Evolutionary conservation across 495 filamentous ascomycete species (phyloP), one percentile per base, ranked within the genome.

Genomic region (Aspergillus sclerotiicarbonarius): DNA sequence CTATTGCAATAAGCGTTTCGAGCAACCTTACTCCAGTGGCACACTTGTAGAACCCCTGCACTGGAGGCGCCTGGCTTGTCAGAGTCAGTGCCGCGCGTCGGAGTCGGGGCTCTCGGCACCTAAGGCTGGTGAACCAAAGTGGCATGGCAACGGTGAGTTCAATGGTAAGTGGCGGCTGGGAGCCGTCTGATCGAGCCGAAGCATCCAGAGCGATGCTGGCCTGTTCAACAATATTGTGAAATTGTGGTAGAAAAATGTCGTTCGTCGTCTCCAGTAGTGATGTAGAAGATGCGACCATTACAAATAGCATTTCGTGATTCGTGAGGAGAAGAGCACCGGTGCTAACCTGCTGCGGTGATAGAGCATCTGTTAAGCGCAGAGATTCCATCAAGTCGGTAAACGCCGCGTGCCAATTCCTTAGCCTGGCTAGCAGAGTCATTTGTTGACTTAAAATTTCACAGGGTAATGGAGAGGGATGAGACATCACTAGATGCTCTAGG

Each of bases 111-210:
- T 74, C 65, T 6, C 72, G 72, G 41, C 75, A 78, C 43, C 66
- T 63, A 4, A 73, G 56, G 15, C 56, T 59, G 3, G 68, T 69
- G 31, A 75, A 62, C 59, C 60, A 73, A 7, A 78, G 62, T 4
- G 75, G 72, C 7, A 74, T 45, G 8, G 67, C 73, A 18, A 73
- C 54, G 4, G 67, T 62, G 43, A 72, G 60, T 16, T 74, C 74
- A 58, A 74, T 74, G 16, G 74, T 74, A 33, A 74, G 75, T 0
- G 70, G 70, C n/a, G 68, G 62, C 29, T 65, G 67, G 3, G 61
- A 52, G 29, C 67, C 65, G 47, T 73, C 60, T 1, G 57, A 35
- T 41, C 53, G 49, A 0, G 35, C 44, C 13, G 62, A 66, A 5
- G 46, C 32, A 16, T 62, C 37, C 1, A 74, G 54, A 20, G 54